Evolutionary conservation across 2,329 filamentous ascomycete genomes (phyloP).

Genomic region (Cercospora zeina): DNA sequence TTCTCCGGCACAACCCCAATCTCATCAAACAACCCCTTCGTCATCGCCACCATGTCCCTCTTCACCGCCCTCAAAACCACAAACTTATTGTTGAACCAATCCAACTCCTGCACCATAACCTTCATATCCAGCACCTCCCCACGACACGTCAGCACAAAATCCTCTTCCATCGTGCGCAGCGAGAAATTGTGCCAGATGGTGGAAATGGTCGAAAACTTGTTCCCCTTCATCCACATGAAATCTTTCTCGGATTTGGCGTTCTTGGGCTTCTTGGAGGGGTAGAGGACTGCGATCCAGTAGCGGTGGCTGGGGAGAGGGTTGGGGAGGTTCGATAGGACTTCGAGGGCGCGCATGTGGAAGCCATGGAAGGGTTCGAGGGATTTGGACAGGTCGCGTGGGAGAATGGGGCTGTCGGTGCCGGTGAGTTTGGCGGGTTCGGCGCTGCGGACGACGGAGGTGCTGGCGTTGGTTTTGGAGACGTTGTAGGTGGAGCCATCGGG

Average conservation of each 20-base stretch:
- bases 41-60: constrained; percentile 2
- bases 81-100: constrained; percentile 38
- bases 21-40: constrained; percentile 20
- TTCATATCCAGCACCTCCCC: constrained; percentile 27
- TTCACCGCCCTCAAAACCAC: constrained; percentile 36
- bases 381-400: constrained; percentile 28
- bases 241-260: constrained; percentile 25
- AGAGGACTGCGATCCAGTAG: constrained; percentile 41
- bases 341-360: constrained; percentile 31
- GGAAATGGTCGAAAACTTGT: constrained; percentile 36
- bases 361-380: constrained; percentile 25
- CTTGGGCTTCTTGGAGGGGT: constrained; percentile 19
- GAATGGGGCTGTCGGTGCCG: constrained; percentile 20
- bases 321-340: constrained; percentile 29
- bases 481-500: constrained; percentile 12
- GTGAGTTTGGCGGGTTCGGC: constrained; percentile 10
- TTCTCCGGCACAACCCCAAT: constrained; percentile 24
- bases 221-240: constrained; percentile 41
- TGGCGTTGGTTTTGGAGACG: constrained; percentile 20
- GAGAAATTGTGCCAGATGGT: constrained; percentile 38
- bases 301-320: constrained; percentile 25
- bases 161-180: constrained; percentile 22
- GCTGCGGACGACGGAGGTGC: constrained; percentile 1
- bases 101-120: constrained; percentile 34
- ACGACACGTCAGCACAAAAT: constrained; percentile 33